A percentile compares a stretch with the other conserved stretches of the same genome.
Conservation (phyloP, 768 basidiomycete genomes). For the Ramaria sp. region DNA sequence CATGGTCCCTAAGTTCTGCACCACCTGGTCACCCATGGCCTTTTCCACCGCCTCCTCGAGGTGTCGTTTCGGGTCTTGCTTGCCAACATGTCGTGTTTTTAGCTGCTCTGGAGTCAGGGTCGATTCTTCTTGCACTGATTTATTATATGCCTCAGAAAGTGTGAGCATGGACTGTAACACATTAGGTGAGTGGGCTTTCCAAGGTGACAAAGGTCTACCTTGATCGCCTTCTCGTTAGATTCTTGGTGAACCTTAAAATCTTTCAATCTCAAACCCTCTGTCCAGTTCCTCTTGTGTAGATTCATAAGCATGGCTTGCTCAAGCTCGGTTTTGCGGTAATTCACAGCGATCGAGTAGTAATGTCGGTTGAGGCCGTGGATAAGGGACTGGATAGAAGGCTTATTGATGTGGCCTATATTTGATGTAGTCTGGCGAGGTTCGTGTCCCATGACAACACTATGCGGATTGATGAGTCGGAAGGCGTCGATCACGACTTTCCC, state of each 20-base stretch:
- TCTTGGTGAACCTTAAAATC: conserved; percentile 88
- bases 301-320: conserved; percentile 99
- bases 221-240: conserved; percentile 86
- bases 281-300: conserved; percentile 98
- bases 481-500: conserved; percentile 99
- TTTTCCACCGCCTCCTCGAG: conserved; percentile 95
- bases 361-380: conserved; percentile 97
- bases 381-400: conserved; percentile 97
- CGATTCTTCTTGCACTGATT: conserved; percentile 95
- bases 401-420: conserved; percentile 97
- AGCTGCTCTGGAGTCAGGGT: conserved; percentile 90
- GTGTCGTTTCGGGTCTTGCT: conserved; percentile 97
- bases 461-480: conserved; percentile 92
- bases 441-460: conserved; percentile 79
- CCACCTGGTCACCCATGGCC: conserved; percentile 95
- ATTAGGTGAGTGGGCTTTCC: neutral
- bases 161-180: conserved; percentile 73
- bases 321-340: conserved; percentile 95
- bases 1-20: conserved; percentile 92
- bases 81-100: conserved; percentile 95
- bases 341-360: conserved; percentile 96
- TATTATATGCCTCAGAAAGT: conserved; percentile 91
- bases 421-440: conserved; percentile 97
- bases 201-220: conserved; percentile 38
- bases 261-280: conserved; percentile 84